Evolutionary conservation across 345 rosid genomes (phyloP), one percentile per base, ranked within the genome.

Genomic region (sweet orange (Citrus sinensis)): DNA sequence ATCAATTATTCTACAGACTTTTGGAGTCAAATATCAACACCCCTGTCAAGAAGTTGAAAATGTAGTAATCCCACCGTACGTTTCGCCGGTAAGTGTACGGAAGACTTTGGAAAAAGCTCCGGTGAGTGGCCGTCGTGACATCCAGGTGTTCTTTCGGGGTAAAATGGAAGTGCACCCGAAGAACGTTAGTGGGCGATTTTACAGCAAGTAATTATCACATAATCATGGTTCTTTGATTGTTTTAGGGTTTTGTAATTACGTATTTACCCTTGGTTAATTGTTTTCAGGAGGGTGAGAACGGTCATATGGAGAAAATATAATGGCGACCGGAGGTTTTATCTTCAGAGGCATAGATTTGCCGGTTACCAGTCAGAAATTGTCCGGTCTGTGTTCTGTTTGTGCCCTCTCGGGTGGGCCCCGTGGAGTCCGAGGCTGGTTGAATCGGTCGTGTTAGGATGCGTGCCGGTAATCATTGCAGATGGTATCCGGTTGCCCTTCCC

Each of bases 381-480:
- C 7, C 82, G 97, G 49, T 96, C 99, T 0, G 90, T 89, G 24
- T 96, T 96, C 74, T 96, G 99, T 77, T 83, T 96, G 9, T 94
- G 98, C 71, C 99, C 99, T 0, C 85, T 91, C 0, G 99, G 99
- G 69, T 96, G 99, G 99, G 99, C 99, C 75, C 99, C 99, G 0
- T 96, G 99, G 99, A 96, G 98, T 77, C 99, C 99, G 0, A 78
- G 99, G 73, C 87, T 96, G 14, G 98, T 94, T 16, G 99, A 96
- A 77, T 90, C 99, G 0, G 95, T 90, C 5, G 94, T 86, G 0
- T 86, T 96, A 65, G 99, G 99, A 0, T 96, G 99, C 71, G 92
- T 96, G 29, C 99, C 99, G 11, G 98, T 96, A 14, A 87, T 94
- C 4, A 90, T 94, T 9, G 98, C 99, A 0, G 97, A 96, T 35